Evolutionary conservation across 2,329 filamentous ascomycete species (phyloP).

Genomic region (Calonectria montana): DNA sequence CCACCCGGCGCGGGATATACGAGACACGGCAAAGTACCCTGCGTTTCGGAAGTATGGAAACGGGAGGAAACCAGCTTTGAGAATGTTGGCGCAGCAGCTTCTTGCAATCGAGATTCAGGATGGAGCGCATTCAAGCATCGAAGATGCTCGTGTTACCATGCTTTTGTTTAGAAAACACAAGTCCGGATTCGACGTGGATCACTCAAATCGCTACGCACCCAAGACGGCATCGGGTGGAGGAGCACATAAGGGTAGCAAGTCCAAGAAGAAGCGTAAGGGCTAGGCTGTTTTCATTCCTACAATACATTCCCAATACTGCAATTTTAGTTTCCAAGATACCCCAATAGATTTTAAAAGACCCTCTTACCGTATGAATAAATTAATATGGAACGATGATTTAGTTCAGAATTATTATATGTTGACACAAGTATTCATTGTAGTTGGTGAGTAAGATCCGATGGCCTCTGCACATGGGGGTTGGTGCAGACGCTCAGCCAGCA

Average conservation of each 20-base stretch:
- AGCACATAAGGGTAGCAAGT: constrained; percentile 52
- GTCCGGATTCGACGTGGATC: constrained; percentile 84
- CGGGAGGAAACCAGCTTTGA: constrained; percentile 76
- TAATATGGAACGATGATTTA: background rate
- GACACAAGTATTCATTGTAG: background rate
- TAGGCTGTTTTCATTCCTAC: background rate
- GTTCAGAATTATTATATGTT: background rate
- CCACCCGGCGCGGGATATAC: constrained; percentile 81
- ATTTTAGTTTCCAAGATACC: constrained; percentile 35
- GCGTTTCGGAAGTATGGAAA: constrained; percentile 77
- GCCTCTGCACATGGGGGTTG: background rate
- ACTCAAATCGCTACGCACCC: constrained; percentile 73
- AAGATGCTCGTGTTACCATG: constrained; percentile 93
- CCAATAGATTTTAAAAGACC: constrained; percentile 16
- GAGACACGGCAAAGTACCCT: constrained; percentile 85
- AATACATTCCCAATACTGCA: background rate
- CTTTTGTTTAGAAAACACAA: constrained; percentile 87
- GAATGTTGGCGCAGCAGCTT: constrained; percentile 66
- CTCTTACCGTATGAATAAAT: background rate
- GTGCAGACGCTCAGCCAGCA: background rate
- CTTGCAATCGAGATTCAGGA: constrained; percentile 72
- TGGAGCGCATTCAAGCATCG: constrained; percentile 73
- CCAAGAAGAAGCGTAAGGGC: constrained; percentile 54
- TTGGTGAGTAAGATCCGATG: background rate
- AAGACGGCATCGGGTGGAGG: constrained; percentile 34